Conservation (phyloP, 495 filamentous ascomycete genomes). For the Parathielavia hyrcaniae region DNA sequence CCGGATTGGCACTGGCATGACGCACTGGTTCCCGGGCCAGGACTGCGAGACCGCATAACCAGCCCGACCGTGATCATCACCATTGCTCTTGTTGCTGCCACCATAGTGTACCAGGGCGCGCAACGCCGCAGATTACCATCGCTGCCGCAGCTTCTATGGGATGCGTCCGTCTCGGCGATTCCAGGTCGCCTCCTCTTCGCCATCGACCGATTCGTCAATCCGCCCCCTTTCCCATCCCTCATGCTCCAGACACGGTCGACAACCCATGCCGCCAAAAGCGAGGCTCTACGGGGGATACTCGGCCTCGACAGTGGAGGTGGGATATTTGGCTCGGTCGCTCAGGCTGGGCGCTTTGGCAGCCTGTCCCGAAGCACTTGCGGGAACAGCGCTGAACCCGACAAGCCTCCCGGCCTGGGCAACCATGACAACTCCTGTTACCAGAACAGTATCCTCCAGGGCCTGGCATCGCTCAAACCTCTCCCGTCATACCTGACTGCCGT, state of each 20-base stretch:
- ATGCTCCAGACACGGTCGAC: conserved; percentile 21
- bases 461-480: conserved; percentile 68
- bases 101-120: conserved; percentile 40
- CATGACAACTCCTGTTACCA: conserved; percentile 95
- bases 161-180: conserved; percentile 53
- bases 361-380: conserved; percentile 43
- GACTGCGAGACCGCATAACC: conserved; percentile 29
- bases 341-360: conserved; percentile 42
- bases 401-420: conserved; percentile 77
- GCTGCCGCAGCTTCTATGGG: conserved; percentile 51
- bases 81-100: conserved; percentile 35
- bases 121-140: conserved; percentile 21
- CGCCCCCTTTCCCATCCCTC: conserved; percentile 29
- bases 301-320: conserved; percentile 52
- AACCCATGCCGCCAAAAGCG: conserved; percentile 56
- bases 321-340: conserved; percentile 34
- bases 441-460: conserved; percentile 86
- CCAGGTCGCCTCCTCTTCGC: conserved; percentile 56
- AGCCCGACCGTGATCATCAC: conserved; percentile 37
- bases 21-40: not conserved
- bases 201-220: conserved; percentile 47
- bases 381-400: conserved; percentile 33
- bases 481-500: conserved; percentile 44
- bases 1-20: conserved; percentile 20
- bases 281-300: conserved; percentile 60